Evolutionary conservation across 495 filamentous ascomycete genomes (phyloP), one percentile per base, ranked within the genome.

Genomic region (Talaromyces thailandensis): DNA sequence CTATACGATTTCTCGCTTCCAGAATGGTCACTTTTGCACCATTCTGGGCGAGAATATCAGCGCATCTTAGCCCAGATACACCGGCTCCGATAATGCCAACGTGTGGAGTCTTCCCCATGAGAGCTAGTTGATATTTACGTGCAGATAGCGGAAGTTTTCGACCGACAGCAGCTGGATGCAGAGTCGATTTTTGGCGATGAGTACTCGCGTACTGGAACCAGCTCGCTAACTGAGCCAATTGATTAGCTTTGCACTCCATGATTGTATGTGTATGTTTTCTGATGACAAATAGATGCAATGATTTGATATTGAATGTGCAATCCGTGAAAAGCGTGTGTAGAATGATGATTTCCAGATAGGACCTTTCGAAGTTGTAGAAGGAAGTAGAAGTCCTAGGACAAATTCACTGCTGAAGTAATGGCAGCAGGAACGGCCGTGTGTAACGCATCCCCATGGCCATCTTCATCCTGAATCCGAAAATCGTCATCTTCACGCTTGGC

Each of bases 51-150:
- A 97, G 81, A 25, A 95, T 77, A 68, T 96, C 90, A 9, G 93
- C 91, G 68, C 91, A 94, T 64, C 91, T 80, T 28, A 98, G 75
- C 18, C 93, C 94, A n/a, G 94, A 82, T 23, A 96, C 69, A 26
- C 94, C 94, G 40, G 91, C 93, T 16, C 94, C 94, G 56, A 98
- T 81, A 18, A 98, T 75, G 14, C 88, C 88, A 26, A 97, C 74
- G 58, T 81, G 77, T 1, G 80, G 83, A 37, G 62, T 76, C 24
- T 69, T 63, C 6, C 65, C 67, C 71, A 78, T 73, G 31, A 63
- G 62, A 51, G 59, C 59, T 51, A 52, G 4, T 23, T 61, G 26
- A 40, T 61, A 61, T 31, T 50, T 48, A 25, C 26, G 24, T 31
- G 59, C 59, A 23, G 59, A 61, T 14, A 61, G 59, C 18, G 59